Base-by-base conservation (phyloP, 208 protist species). In the Spongospora subterranea region DNA sequence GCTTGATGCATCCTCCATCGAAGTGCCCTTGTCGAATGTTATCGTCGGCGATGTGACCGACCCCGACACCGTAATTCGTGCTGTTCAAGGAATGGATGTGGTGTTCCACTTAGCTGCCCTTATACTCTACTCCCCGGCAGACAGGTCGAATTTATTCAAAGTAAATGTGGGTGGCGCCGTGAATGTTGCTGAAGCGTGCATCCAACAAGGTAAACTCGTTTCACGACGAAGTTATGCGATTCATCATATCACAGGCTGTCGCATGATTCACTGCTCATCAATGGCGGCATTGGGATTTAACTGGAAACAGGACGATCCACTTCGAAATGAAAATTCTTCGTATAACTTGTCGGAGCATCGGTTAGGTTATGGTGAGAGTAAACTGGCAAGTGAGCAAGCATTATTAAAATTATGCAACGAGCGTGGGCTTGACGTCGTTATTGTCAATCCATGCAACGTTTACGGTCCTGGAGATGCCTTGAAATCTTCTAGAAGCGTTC, bases 31-130 rank as follows among this genome's bases (percentile, higher is more conserved):
- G 6, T 6, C 40, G 13, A 6, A n/a, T 43, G 71, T 82, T 43
- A n/a, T 82, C 13, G 13, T 35, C n/a, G 71, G 71, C 13, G 71
- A 82, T n/a, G 71, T 82, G 17, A 6, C n/a, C n/a, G 35, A 6
- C n/a, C 17, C 71, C n/a, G 71, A 82, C 6, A 20, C n/a, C 17
- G 71, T 82, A 40, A n/a, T 40, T n/a, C 13, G 17, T 43, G 71
- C 71, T 20, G 71, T 82, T 43, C 17, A 6, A 20, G 71, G 40
- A 6, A 35, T 82, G 6, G 35, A 82, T 82, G 71, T 43, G 17
- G 71, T 82, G 71, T 82, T 82, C 71, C 71, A 82, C 35, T n/a
- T 82, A 43, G 71, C 71, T 43, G 71, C 71, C 13, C 6, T 82
- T 43, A 82, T 82, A 20, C 11, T n/a, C 6, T 82, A 82, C 35